Evolutionary conservation across 768 basidiomycete species (phyloP).

Genomic region (Exsudoporus frostii): DNA sequence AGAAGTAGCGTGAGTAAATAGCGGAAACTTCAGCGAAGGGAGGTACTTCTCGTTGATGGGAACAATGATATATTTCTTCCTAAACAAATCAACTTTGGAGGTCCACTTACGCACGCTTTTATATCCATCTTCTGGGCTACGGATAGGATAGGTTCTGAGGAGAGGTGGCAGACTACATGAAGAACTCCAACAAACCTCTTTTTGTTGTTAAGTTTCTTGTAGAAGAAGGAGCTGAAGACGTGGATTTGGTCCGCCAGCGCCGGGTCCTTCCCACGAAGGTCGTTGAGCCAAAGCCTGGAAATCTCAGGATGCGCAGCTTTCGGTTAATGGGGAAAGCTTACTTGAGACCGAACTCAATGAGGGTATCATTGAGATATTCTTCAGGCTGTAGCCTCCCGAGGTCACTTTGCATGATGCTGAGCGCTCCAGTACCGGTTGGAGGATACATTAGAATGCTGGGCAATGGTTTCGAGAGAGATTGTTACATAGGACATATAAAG

Average conservation of each 20-base stretch:
- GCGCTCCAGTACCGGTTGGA: conserved; percentile 61
- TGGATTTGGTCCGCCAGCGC: conserved; percentile 71
- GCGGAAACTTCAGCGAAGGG: not conserved
- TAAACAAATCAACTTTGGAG: conserved; percentile 79
- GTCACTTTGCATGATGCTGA: conserved; percentile 82
- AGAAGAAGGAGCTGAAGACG: conserved; percentile 97
- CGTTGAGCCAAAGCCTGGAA: conserved; percentile 65
- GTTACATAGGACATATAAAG: not conserved
- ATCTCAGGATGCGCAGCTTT: conserved; percentile 2
- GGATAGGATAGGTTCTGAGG: conserved; percentile 15
- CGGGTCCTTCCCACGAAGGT: conserved; percentile 52
- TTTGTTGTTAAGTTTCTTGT: conserved; percentile 76
- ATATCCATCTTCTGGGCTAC: conserved; percentile 63
- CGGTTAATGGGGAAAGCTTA: conserved; percentile 35
- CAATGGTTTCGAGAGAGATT: conserved; percentile 1
- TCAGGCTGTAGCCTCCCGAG: conserved; percentile 66
- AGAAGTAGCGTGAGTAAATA: conserved; percentile 7
- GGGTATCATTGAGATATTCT: conserved; percentile 92
- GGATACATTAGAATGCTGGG: conserved; percentile 77
- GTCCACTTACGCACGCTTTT: conserved; percentile 93
- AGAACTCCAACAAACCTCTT: conserved; percentile 46
- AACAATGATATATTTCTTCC: conserved; percentile 89
- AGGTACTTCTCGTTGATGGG: conserved; percentile 95
- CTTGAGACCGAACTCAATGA: conserved; percentile 97
- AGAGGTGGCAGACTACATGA: not conserved